Evolutionary conservation across 805 yeast species (phyloP), one percentile per base, ranked within the genome.

Genomic region (Priceomyces fermenticarens): DNA sequence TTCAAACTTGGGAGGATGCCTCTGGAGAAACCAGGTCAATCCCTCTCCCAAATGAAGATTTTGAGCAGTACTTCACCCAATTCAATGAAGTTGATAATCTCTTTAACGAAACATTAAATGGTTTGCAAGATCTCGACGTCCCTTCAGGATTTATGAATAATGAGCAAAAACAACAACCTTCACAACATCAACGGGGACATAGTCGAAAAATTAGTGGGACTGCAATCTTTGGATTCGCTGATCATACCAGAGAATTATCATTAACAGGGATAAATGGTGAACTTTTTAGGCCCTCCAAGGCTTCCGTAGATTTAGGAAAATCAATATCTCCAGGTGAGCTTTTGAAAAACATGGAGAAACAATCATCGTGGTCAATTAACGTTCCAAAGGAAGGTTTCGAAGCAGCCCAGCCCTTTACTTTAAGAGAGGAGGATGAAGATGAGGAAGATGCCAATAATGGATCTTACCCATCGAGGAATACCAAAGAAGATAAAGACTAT

Each of bases 181-280:
- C 40, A 39, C 52, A 31, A 38, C 54, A 51, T 40, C 47, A 47
- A 35, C 43, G 61, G 50, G 13, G 43, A 42, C 91, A 85, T 55
- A 62, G 73, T 39, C 75, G 87, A 48, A 78, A 80, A 43, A 70
- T 77, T 13, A 83, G 89, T 65, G 95, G 95, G 10, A 83, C 91
- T 3, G 91, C 86, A 2, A 85, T 85, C 20, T 85, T 85, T 60
- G 95, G 95, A 0, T 85, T 76, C 49, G 65, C 72, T 7, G 80
- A 78, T 35, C 90, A 85, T 56, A 73, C 73, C 44, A 76, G 78
- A 43, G 83, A 80, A 35, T 58, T 85, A 29, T 78, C 86, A 2
- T 73, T 85, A 34, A 75, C 81, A 5, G 85, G 84, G 10, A 39
- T 68, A 3, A 44, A 56, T 6, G 52, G 54, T 28, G 55, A 55